phyloP scores from a whole-genome alignment of 805 yeast genomes.

The Saturnispora hagleri region DNA sequence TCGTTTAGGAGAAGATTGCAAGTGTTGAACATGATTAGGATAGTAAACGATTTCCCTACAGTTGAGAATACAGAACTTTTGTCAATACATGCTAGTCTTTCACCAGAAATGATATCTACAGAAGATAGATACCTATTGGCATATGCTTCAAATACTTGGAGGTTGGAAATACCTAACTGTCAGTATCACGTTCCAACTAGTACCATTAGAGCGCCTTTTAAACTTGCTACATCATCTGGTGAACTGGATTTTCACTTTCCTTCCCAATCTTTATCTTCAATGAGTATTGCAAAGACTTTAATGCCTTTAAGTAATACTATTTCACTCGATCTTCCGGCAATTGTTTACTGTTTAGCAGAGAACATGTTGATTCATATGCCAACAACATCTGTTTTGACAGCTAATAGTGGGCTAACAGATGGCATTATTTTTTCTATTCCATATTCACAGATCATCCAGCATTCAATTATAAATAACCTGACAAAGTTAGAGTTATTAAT shows the following conservation, averaged over 20 bases:
- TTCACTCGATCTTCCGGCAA: conserved; percentile 12
- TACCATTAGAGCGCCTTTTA: conserved; percentile 7
- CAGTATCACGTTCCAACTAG: conserved; percentile 5
- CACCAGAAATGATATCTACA: conserved; percentile 19
- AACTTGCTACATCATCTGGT: background rate
- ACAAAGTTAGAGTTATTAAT: conserved; percentile 9
- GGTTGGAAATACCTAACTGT: conserved; percentile 9
- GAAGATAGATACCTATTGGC: conserved; percentile 13
- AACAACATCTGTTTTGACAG: background rate
- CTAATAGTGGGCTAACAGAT: background rate
- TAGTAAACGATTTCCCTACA: conserved; percentile 20
- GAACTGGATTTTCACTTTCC: conserved; percentile 3
- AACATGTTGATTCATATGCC: conserved; percentile 16
- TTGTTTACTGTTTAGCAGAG: conserved; percentile 22
- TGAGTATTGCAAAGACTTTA: background rate
- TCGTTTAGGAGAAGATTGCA: background rate
- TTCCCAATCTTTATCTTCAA: background rate
- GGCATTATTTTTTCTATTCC: conserved; percentile 16
- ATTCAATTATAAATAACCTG: conserved; percentile 15
- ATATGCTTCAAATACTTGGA: conserved; percentile 20
- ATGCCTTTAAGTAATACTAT: conserved; percentile 5
- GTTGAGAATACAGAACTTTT: conserved; percentile 24
- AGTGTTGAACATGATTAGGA: conserved; percentile 6
- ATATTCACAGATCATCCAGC: conserved; percentile 16
- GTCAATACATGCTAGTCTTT: conserved; percentile 16